These are phyloP conservation scores for Tetracentron sinense DNA, from an alignment of 164 flowering plant genomes.

Conservation along the genomic window DNA sequence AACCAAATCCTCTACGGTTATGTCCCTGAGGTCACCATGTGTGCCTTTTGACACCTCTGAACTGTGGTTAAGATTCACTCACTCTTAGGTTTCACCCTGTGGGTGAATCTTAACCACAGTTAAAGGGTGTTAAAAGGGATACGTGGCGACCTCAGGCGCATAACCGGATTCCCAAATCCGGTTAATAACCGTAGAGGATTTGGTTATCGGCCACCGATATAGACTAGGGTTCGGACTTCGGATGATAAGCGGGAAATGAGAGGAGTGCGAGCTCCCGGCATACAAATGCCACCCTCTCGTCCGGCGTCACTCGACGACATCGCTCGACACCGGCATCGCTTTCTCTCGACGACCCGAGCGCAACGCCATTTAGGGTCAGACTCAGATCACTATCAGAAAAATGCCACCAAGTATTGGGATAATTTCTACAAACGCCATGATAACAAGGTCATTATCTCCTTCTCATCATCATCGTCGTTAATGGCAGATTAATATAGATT, in stretches of 20 bases:
- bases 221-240: not conserved
- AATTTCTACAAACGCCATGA: conserved; percentile 39
- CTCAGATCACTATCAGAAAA: conserved; percentile 10
- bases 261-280: not conserved
- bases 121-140: too few relatives aligned
- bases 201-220: too few relatives aligned
- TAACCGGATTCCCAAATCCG: too few relatives aligned
- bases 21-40: too few relatives aligned
- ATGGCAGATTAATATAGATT: not conserved
- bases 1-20: too few relatives aligned
- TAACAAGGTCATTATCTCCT: conserved; percentile 25
- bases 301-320: not conserved
- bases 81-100: too few relatives aligned
- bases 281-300: too few relatives aligned
- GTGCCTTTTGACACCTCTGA: too few relatives aligned
- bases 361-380: not conserved
- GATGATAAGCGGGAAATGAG: conserved; percentile 1
- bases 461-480: not conserved
- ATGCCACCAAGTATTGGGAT: conserved; percentile 35
- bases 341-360: conserved; percentile 8
- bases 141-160: too few relatives aligned
- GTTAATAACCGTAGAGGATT: too few relatives aligned
- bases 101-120: too few relatives aligned
- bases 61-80: too few relatives aligned
- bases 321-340: not conserved